Evolutionary conservation across 2,329 filamentous ascomycete species (phyloP).

Genomic region (Cadophora gregata): DNA sequence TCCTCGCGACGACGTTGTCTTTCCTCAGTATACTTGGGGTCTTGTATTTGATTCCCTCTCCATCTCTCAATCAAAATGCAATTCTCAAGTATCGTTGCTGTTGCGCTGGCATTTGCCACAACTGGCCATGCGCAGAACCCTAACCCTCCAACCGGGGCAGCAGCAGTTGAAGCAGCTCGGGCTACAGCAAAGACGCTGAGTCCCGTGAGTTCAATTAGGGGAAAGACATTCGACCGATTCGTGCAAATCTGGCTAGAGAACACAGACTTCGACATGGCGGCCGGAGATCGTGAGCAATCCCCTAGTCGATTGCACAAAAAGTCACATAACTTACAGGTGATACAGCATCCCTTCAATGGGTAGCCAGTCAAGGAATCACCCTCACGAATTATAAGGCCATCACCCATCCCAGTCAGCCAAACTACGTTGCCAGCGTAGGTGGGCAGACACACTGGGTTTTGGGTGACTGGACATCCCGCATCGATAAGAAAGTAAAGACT

Average conservation of each 20-base stretch:
- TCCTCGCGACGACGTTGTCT: neutral
- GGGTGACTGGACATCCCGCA: slow-evolving; percentile 65
- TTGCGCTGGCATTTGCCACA: slow-evolving; percentile 11
- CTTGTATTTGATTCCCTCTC: slow-evolving; percentile 4
- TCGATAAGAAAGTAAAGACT: slow-evolving; percentile 63
- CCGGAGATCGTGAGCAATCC: slow-evolving; percentile 58
- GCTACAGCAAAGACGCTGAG: slow-evolving; percentile 66
- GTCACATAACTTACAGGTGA: slow-evolving; percentile 43
- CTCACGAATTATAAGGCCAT: slow-evolving; percentile 65
- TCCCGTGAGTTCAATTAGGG: slow-evolving; percentile 67
- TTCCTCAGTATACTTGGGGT: neutral
- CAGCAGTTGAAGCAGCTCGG: slow-evolving; percentile 41
- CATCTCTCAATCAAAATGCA: slow-evolving; percentile 18
- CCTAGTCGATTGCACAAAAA: neutral
- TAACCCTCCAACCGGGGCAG: slow-evolving; percentile 31
- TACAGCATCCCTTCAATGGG: slow-evolving; percentile 55
- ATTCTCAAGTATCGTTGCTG: slow-evolving; percentile 18
- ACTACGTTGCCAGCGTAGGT: slow-evolving; percentile 72
- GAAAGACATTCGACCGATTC: slow-evolving; percentile 74
- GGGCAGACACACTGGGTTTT: slow-evolving; percentile 74
- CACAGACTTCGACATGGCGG: slow-evolving; percentile 68
- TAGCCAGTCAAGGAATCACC: slow-evolving; percentile 66
- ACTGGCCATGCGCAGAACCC: slow-evolving; percentile 45
- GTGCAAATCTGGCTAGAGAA: slow-evolving; percentile 77
- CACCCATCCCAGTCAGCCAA: slow-evolving; percentile 76